A percentile compares a stretch with the other conserved stretches of the same genome.
Conservation (phyloP, 352 stramenopile species). For the Pythium scleroteichum region DNA sequence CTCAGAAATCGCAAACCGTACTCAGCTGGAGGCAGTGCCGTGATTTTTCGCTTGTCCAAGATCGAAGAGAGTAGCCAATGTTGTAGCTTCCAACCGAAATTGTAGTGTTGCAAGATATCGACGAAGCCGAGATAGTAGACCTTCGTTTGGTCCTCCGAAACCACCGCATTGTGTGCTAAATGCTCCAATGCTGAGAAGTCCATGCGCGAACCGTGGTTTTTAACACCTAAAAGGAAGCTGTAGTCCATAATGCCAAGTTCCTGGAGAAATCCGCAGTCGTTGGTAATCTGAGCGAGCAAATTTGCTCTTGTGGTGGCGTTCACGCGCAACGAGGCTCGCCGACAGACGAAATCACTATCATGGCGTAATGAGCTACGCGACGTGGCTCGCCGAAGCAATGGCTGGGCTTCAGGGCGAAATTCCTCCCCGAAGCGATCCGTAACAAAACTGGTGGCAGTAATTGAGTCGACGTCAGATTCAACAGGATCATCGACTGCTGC, state of each 20-base stretch:
- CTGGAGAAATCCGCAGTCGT: constrained; percentile 82
- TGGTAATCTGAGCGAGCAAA: constrained; percentile 77
- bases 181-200: constrained; percentile 49
- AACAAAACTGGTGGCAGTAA: not conserved
- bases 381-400: constrained; percentile 43
- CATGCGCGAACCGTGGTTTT: constrained; percentile 51
- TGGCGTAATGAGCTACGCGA: constrained; percentile 68
- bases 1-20: constrained; percentile 85
- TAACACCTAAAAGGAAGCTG: constrained; percentile 79
- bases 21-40: constrained; percentile 75
- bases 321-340: constrained; percentile 63
- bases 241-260: constrained; percentile 90
- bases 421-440: constrained; percentile 16
- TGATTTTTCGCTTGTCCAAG: constrained; percentile 77
- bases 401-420: constrained; percentile 51
- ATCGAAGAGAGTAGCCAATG: constrained; percentile 70
- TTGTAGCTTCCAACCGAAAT: constrained; percentile 84
- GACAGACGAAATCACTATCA: constrained; percentile 79
- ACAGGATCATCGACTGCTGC: constrained; percentile 4
- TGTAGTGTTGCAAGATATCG: constrained; percentile 87
- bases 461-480: constrained; percentile 9
- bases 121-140: constrained; percentile 88
- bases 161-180: constrained; percentile 74
- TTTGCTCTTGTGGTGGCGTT: constrained; percentile 75
- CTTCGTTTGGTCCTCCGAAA: constrained; percentile 65